Conservation (phyloP, 805 yeast genomes). For the Saturnispora halmiae region DNA sequence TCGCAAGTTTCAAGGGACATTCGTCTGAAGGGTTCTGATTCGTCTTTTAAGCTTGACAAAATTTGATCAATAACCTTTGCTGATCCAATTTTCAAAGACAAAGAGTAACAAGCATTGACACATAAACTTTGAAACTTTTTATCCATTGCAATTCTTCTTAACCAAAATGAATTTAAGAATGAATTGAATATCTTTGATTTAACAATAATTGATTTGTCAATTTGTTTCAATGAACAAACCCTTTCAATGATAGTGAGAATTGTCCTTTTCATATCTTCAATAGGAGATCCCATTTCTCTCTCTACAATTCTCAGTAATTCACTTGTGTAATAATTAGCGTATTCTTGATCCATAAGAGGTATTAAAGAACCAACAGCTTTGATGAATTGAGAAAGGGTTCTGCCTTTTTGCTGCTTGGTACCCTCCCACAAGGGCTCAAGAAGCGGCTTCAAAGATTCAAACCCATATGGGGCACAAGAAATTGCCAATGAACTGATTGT, state of each 20-base stretch:
- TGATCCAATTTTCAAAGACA: slow-evolving; percentile 63
- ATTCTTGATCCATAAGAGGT: slow-evolving; percentile 81
- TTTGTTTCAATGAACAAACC: slow-evolving; percentile 52
- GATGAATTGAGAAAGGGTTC: slow-evolving; percentile 63
- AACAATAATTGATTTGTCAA: slow-evolving; percentile 41
- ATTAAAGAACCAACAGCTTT: slow-evolving; percentile 71
- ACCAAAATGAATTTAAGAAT: slow-evolving; percentile 73
- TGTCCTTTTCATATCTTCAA: slow-evolving; percentile 76
- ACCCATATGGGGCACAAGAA: slow-evolving; percentile 78
- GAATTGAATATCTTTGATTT: slow-evolving; percentile 44
- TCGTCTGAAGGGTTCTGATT: slow-evolving; percentile 66
- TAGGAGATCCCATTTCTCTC: slow-evolving; percentile 72
- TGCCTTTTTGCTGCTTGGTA: slow-evolving; percentile 66
- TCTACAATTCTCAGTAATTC: slow-evolving; percentile 60
- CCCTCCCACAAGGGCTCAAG: slow-evolving; percentile 80
- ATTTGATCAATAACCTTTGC: slow-evolving; percentile 49
- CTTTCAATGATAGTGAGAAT: slow-evolving; percentile 60
- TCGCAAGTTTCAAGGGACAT: slow-evolving; percentile 71
- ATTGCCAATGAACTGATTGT: slow-evolving; percentile 73
- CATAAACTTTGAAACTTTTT: slow-evolving; percentile 48
- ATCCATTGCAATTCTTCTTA: slow-evolving; percentile 69
- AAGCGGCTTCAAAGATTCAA: slow-evolving; percentile 69
- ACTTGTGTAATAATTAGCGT: slow-evolving; percentile 65
- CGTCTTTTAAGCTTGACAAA: slow-evolving; percentile 60
- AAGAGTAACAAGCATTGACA: slow-evolving; percentile 57